Conservation (phyloP, 352 stramenopile species). For the Pythium brassicae region DNA sequence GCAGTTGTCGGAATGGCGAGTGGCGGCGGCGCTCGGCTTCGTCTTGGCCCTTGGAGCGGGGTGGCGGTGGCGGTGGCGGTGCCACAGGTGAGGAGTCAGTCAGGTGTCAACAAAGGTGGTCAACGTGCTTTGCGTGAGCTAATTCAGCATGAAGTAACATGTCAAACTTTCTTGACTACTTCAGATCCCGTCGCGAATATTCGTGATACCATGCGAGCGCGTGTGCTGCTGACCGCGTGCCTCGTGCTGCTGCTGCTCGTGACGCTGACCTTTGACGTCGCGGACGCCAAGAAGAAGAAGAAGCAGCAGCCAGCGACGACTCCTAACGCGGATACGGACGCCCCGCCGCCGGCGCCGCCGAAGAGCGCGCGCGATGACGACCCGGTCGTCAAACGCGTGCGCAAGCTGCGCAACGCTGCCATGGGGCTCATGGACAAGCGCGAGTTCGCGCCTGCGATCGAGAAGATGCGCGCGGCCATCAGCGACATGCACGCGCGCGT, state of each 20-base stretch:
- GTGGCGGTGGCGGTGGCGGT: constrained; percentile 4
- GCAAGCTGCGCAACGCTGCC: constrained; percentile 62
- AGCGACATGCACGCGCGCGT: constrained; percentile 64
- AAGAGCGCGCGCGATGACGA: constrained; percentile 23
- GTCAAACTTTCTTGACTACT: too few species aligned
- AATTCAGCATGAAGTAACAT: too few species aligned
- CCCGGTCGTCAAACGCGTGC: constrained; percentile 60
- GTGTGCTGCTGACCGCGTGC: constrained; percentile 5
- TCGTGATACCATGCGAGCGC: constrained; percentile 3
- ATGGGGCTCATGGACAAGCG: constrained; percentile 73
- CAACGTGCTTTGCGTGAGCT: too few species aligned
- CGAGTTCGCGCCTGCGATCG: constrained; percentile 42
- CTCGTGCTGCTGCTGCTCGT: constrained; percentile 19
- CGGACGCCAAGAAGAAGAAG: constrained; percentile 13
- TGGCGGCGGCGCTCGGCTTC: constrained; percentile 19
- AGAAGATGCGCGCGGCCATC: constrained; percentile 64
- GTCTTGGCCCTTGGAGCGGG: constrained; percentile 39
- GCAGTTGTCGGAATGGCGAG: not conserved
- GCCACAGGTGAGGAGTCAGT: constrained; percentile 3
- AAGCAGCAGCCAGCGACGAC: too few species aligned
- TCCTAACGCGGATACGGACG: not conserved
- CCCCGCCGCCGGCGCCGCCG: constrained; percentile 3
- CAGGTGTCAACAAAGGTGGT: not conserved
- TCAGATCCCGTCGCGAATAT: too few species aligned
- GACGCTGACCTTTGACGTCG: constrained; percentile 8